A percentile compares a stretch with the other conserved stretches of the same genome.
phyloP scores from a whole-genome alignment of 2,329 filamentous ascomycete genomes.

The Mariannaea elegans region DNA sequence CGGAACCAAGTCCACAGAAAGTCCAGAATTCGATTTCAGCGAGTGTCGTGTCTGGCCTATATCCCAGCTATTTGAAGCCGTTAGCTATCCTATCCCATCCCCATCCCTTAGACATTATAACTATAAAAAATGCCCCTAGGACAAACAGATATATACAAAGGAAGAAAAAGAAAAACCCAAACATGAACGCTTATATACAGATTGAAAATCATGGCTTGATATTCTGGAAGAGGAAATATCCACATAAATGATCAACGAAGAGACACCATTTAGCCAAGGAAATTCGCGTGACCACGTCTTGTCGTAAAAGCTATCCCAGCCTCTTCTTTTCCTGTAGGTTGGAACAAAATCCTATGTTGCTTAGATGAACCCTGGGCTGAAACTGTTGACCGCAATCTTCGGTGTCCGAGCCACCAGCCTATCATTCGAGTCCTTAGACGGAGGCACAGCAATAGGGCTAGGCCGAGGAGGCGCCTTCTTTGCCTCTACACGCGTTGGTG shows the following conservation, averaged over 20 bases:
- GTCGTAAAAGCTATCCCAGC: conserved; percentile 9
- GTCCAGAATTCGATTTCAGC: neutral
- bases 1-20: conserved; percentile 3
- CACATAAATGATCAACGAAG: conserved; percentile 5
- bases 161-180: neutral
- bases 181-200: conserved; percentile 9
- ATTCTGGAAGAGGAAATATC: neutral
- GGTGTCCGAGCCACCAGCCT: conserved; percentile 26
- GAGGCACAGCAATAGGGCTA: conserved; percentile 41
- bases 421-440: conserved; percentile 24
- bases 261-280: neutral
- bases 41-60: conserved; percentile 12
- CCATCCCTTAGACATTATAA: conserved; percentile 20
- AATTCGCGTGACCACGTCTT: conserved; percentile 4
- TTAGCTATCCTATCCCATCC: neutral
- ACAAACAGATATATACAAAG: conserved; percentile 10
- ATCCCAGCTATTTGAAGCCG: neutral
- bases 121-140: neutral
- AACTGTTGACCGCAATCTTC: conserved; percentile 34
- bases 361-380: conserved; percentile 39
- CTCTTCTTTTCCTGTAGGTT: neutral
- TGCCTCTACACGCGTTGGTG: conserved; percentile 41
- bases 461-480: conserved; percentile 46
- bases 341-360: too few species aligned
- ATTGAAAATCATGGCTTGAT: conserved; percentile 11